phyloP scores from a whole-genome alignment of 2,329 filamentous ascomycete species.

The Dothideomycetidae sp. region DNA sequence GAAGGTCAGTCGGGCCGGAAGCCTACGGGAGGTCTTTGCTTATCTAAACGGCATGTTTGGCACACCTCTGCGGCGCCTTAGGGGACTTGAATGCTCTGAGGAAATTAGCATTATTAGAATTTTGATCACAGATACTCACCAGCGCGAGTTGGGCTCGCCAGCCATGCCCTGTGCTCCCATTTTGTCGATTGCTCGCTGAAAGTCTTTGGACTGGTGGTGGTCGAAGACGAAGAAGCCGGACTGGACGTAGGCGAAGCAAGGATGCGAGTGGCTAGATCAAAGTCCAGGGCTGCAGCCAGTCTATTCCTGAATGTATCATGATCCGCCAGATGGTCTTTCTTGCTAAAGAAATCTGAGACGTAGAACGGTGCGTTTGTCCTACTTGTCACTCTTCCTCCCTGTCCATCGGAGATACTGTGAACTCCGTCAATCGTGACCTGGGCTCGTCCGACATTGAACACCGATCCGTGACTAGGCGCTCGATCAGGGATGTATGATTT shows the following conservation, averaged over 20 bases:
- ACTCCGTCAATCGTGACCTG: conserved; percentile 20
- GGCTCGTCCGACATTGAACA: conserved; percentile 3
- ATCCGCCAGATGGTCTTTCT: conserved; percentile 35
- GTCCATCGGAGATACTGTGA: conserved; percentile 40
- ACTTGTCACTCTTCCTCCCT: conserved; percentile 50
- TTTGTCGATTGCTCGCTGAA: conserved; percentile 9
- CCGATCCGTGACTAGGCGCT: neutral
- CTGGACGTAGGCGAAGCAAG: conserved; percentile 28
- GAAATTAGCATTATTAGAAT: too few relatives aligned
- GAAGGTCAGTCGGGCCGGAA: conserved; percentile 20
- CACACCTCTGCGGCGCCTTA: conserved; percentile 32
- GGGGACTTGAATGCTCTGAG: conserved; percentile 10
- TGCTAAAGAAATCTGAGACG: conserved; percentile 39
- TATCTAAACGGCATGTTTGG: conserved; percentile 67
- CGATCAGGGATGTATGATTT: neutral
- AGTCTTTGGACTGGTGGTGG: neutral
- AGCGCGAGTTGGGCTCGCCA: conserved; percentile 18
- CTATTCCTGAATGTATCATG: conserved; percentile 56
- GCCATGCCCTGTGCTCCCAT: conserved; percentile 32
- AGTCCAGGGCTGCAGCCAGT: conserved; percentile 65
- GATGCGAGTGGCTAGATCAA: conserved; percentile 55
- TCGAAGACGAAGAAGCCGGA: neutral
- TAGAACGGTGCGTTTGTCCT: conserved; percentile 57
- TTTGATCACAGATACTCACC: too few relatives aligned
- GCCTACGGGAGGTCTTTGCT: conserved; percentile 18